phyloP scores from a whole-genome alignment of 768 basidiomycete genomes.

The Phylloporus sp. region DNA sequence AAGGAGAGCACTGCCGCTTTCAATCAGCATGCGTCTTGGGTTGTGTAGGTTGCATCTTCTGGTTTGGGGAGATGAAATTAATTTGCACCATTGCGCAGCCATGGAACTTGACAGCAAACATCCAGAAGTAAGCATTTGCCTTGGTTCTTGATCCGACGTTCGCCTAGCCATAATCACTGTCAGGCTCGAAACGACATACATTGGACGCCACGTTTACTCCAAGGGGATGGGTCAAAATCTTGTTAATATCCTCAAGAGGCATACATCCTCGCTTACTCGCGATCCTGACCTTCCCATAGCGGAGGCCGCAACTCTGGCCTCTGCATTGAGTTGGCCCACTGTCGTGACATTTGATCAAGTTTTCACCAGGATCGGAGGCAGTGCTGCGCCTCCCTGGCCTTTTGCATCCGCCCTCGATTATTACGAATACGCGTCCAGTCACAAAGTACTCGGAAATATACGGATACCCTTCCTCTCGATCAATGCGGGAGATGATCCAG shows the following conservation, averaged over 20 bases:
- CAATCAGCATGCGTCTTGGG: constrained; percentile 64
- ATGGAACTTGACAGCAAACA: constrained; percentile 45
- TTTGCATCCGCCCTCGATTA: constrained; percentile 45
- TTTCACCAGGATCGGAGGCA: constrained; percentile 67
- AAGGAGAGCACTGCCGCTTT: constrained; percentile 61
- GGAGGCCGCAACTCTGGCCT: constrained; percentile 42
- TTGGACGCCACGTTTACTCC: constrained; percentile 66
- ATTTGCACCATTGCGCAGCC: constrained; percentile 34
- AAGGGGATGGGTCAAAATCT: constrained; percentile 78
- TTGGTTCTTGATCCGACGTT: constrained; percentile 7
- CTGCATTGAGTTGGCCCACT: constrained; percentile 49
- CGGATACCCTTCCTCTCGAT: constrained; percentile 72
- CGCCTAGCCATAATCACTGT: constrained; percentile 4
- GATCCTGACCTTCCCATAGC: constrained; percentile 51
- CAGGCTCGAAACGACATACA: constrained; percentile 54
- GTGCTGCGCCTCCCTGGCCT: constrained; percentile 55
- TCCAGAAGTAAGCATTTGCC: constrained; percentile 25
- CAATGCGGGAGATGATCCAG: constrained; percentile 75
- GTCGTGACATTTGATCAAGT: constrained; percentile 57
- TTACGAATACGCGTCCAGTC: constrained; percentile 54
- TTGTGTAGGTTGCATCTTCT: constrained; percentile 52
- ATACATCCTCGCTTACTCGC: constrained; percentile 43
- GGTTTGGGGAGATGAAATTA: constrained; percentile 10
- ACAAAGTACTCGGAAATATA: constrained; percentile 55
- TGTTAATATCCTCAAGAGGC: constrained; percentile 49